A percentile compares a stretch with the other conserved stretches of the same genome.
Conservation (phyloP, 148 eudicot genomes). For the Hydrangea macrophylla region DNA sequence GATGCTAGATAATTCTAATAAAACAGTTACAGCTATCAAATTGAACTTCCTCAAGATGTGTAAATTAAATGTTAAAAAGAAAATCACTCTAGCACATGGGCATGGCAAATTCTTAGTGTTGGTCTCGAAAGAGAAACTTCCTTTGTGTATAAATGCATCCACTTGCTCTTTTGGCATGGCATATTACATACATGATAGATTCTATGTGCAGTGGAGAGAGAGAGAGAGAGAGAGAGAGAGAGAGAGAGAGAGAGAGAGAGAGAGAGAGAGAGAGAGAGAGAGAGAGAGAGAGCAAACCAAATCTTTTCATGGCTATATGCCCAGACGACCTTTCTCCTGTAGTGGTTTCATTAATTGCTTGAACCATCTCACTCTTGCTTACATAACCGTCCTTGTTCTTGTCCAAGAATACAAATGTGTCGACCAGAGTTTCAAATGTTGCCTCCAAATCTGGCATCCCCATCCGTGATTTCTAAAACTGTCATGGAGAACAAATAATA, state of each 20-base stretch:
- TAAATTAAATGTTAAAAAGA: not conserved
- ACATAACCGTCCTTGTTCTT: slow-evolving; percentile 93
- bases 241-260: not conserved
- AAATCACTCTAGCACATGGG: not conserved
- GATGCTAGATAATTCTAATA: not conserved
- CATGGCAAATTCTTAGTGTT: not conserved
- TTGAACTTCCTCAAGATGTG: not conserved
- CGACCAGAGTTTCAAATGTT: slow-evolving; percentile 84
- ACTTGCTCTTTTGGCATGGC: not conserved
- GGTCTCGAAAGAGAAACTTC: not conserved
- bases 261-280: slow-evolving; percentile 9
- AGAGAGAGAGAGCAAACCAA: slow-evolving; percentile 53
- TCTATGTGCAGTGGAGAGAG: not conserved
- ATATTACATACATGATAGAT: not conserved
- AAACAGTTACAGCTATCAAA: not conserved
- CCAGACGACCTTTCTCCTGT: slow-evolving; percentile 87
- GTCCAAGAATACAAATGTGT: slow-evolving; percentile 89
- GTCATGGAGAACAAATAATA: slow-evolving; percentile 26
- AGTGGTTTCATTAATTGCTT: slow-evolving; percentile 74
- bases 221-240: not conserved
- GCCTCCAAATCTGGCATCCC: slow-evolving; percentile 71
- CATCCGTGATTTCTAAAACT: slow-evolving; percentile 59
- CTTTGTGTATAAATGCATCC: not conserved
- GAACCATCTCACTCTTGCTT: slow-evolving; percentile 78
- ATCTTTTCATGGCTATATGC: slow-evolving; percentile 80